Evolutionary conservation across 2,329 filamentous ascomycete genomes (phyloP).

Genomic region (Nigrospora osmanthi): DNA sequence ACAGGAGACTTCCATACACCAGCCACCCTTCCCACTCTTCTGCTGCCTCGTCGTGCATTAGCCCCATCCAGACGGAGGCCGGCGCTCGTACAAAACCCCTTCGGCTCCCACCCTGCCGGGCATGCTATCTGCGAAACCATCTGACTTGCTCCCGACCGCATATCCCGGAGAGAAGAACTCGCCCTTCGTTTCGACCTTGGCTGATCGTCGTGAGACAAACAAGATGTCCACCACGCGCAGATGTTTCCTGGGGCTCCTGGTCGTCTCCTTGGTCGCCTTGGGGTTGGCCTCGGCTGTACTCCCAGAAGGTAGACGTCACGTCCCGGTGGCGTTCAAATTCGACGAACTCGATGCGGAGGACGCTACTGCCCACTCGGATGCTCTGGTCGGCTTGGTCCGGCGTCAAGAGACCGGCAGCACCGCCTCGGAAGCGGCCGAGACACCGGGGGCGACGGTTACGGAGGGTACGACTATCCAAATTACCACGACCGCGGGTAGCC

Average conservation of each 20-base stretch:
- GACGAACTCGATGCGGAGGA: too few species aligned
- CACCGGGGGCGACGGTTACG: slow-evolving; percentile 4
- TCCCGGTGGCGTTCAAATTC: too few species aligned
- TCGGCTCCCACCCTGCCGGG: too few species aligned
- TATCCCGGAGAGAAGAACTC: too few species aligned
- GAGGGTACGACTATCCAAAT: slow-evolving; percentile 5
- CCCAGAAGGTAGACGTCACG: neutral
- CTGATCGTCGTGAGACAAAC: slow-evolving; percentile 4
- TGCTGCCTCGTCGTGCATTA: too few species aligned
- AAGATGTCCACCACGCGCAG: slow-evolving; percentile 29
- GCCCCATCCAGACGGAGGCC: too few species aligned
- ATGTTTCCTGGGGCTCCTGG: slow-evolving; percentile 24
- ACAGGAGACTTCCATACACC: too few species aligned
- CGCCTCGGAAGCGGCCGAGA: slow-evolving; percentile 12
- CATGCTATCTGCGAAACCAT: too few species aligned
- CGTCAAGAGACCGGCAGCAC: slow-evolving; percentile 38
- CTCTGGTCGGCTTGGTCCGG: slow-evolving; percentile 57
- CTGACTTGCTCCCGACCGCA: too few species aligned
- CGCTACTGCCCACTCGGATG: too few species aligned
- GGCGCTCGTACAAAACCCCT: too few species aligned
- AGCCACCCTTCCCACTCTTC: too few species aligned
- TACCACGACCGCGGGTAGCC: neutral
- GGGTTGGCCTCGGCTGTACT: slow-evolving; percentile 24
- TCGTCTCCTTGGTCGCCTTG: slow-evolving; percentile 21
- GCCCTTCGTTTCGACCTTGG: neutral